Base-by-base conservation (phyloP, 192 early-diverging fungal species). In the Rhizophagus prolifer region DNA sequence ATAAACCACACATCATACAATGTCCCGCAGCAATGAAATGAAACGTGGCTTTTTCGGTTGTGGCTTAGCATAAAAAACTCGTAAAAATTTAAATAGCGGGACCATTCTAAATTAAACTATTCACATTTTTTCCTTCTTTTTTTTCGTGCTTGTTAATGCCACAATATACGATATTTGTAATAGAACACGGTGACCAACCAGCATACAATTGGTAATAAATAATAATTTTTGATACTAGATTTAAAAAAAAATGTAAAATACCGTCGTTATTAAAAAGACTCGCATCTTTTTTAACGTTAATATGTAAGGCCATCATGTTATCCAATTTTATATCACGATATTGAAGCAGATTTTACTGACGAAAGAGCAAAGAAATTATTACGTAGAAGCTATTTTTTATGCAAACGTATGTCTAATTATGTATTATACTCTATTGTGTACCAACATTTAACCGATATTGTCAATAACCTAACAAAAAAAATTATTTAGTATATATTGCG, bases 251-350 rank as follows among this genome's bases (percentile, higher is more conserved):
- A 38, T 8, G 36, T 9, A 38, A 38, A 5, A 38, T 34, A 36
- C 7, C 7, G 7, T 38, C 36, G 36, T 38, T 38, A 38, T 38
- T 38, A 38, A 38, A 38, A 38, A 38, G 6, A 38, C 7, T 38
- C 36, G 36, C 36, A 36, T 38, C 7, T 38, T 38, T 38, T 36
- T 36, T 36, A n/a, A n/a, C n/a, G n/a, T 34, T 34, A 4, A 4
- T 34, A 34, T 34, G 31, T 34, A 34, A 67, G 65, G 65, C 65
- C 65, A 67, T 21, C 19, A 67, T 67, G 34, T 67, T 67, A 44
- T 38, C 65, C 65, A 13, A 67, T 67, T 41, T 4, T 67, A 10
- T 67, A 67, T 67, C 65, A 67, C n/a, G n/a, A 67, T 21, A 38
- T 67, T 23, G 65, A 67, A 41, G n/a, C 25, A 25, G 63, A 65